Evolutionary conservation across 23 red algal genomes (phyloP).

Genomic region (Gracilaria domingensis): DNA sequence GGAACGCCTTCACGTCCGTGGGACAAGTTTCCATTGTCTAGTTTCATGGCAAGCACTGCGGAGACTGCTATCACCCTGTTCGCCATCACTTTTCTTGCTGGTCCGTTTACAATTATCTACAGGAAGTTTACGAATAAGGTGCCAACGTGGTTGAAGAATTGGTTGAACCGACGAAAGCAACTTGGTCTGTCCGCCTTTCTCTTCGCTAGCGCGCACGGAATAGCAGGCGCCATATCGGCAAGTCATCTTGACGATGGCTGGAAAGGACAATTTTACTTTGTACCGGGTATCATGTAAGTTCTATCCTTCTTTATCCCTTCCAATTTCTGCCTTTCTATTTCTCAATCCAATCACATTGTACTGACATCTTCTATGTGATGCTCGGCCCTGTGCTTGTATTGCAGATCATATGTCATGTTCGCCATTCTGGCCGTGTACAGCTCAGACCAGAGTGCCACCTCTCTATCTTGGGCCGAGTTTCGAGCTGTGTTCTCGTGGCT

Average conservation of each 20-base stretch:
- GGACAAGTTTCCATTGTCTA: constrained; percentile 34
- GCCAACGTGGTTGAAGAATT: constrained; percentile 35
- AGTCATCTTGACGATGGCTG: constrained; percentile 51
- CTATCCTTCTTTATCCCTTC: too few relatives aligned
- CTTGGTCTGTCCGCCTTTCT: constrained; percentile 69
- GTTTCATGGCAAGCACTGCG: constrained; percentile 47
- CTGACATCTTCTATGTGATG: background rate
- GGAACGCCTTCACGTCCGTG: constrained; percentile 41
- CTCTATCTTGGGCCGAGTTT: constrained; percentile 72
- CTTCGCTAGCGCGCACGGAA: constrained; percentile 48
- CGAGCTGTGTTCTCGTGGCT: constrained; percentile 61
- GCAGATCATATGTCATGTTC: constrained; percentile 52
- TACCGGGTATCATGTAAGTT: constrained; percentile 52
- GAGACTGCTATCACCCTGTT: constrained; percentile 64
- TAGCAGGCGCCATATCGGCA: constrained; percentile 49
- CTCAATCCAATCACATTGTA: background rate
- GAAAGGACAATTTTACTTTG: constrained; percentile 33
- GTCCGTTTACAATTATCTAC: constrained; percentile 38
- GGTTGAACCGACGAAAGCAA: constrained; percentile 70
- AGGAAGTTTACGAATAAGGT: constrained; percentile 6
- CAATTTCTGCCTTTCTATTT: constrained; percentile 1
- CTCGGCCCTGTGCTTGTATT: background rate
- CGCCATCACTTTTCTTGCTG: constrained; percentile 68
- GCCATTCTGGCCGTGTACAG: constrained; percentile 42
- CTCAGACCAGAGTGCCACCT: background rate